Evolutionary conservation across 805 yeast species (phyloP), one percentile per base, ranked within the genome.

Genomic region (Kurtzmaniella fragi): DNA sequence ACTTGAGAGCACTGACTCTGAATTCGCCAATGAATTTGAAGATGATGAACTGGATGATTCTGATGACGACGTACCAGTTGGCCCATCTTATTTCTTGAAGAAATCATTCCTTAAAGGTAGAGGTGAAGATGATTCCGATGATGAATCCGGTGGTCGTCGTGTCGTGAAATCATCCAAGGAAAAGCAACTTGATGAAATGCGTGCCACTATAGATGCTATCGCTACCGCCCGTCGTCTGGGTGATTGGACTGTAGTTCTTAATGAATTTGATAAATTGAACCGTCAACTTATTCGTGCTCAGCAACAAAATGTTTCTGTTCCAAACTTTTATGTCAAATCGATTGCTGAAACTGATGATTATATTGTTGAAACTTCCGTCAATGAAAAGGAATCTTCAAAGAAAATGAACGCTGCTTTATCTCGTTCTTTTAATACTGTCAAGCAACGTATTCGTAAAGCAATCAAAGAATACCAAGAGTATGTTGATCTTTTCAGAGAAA

Each of bases 111-210:
- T 69, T 43, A 75, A 74, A 50, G 71, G 62, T 40, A 57, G 56
- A 34, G 58, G 42, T 42, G 70, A 60, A 46, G 55, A 64, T 26
- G 78, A 70, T 47, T 54, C 66, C 39, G 78, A 73, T 40, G 57
- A 61, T 39, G 86, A 78, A 42, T 84, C 77, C 43, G 91, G 83
- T 42, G 85, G 82, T 55, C 83, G 80, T 59, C 84, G 82, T 50
- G 88, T 89, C 31, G 96, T 91, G 50, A 90, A 87, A 68, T 81
- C 93, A 42, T 96, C 97, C 39, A 87, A 84, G 67, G 98, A 90
- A 48, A 93, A 91, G 70, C 73, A 89, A 44, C 61, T 89, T 51
- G 97, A 89, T 57, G 99, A 93, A 61, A 76, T 93, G 67, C 81
- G 77, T 51, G 71, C 71, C 17, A 63, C 77, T 27, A 76, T 82